Percentiles rank a stretch among this genome's conserved stretches.
These are phyloP conservation scores for Aspergillus brasiliensis DNA, from an alignment of 2,329 filamentous ascomycete species.

Conservation along the genomic window DNA sequence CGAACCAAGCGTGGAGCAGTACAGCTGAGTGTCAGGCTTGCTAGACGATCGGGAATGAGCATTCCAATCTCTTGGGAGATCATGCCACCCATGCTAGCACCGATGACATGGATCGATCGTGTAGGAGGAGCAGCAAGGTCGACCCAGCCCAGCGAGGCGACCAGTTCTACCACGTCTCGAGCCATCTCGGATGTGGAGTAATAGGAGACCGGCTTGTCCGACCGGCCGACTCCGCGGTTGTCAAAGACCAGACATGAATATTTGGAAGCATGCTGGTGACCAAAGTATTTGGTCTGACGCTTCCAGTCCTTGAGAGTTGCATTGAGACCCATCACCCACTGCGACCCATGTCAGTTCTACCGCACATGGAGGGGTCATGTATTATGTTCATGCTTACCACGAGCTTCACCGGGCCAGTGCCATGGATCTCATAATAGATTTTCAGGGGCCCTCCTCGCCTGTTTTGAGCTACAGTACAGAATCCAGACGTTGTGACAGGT, in stretches of 20 bases:
- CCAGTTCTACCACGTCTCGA: constrained; percentile 70
- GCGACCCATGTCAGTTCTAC: constrained; percentile 6
- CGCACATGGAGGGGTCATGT: neutral
- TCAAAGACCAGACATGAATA: constrained; percentile 79
- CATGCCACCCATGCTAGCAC: constrained; percentile 88
- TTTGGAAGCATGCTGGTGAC: constrained; percentile 65
- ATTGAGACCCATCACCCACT: constrained; percentile 83
- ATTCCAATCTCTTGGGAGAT: constrained; percentile 76
- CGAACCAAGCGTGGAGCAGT: constrained; percentile 65
- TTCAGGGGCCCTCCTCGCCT: constrained; percentile 71
- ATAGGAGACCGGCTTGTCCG: constrained; percentile 72
- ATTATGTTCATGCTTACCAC: constrained; percentile 60
- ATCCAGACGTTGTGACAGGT: constrained; percentile 64
- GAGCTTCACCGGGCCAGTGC: constrained; percentile 69
- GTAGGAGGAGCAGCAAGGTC: constrained; percentile 33
- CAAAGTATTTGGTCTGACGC: constrained; percentile 79
- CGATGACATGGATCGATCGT: constrained; percentile 67
- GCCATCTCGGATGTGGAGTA: constrained; percentile 89
- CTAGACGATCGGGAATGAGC: constrained; percentile 48
- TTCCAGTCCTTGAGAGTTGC: constrained; percentile 72
- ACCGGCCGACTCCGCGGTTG: constrained; percentile 81
- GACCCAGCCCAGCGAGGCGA: constrained; percentile 70
- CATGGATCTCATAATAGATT: constrained; percentile 79
- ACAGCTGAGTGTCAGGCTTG: constrained; percentile 61
- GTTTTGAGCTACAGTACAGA: constrained; percentile 64